Base-by-base conservation (phyloP, 345 rosid genomes). In the Ricinus communis region DNA sequence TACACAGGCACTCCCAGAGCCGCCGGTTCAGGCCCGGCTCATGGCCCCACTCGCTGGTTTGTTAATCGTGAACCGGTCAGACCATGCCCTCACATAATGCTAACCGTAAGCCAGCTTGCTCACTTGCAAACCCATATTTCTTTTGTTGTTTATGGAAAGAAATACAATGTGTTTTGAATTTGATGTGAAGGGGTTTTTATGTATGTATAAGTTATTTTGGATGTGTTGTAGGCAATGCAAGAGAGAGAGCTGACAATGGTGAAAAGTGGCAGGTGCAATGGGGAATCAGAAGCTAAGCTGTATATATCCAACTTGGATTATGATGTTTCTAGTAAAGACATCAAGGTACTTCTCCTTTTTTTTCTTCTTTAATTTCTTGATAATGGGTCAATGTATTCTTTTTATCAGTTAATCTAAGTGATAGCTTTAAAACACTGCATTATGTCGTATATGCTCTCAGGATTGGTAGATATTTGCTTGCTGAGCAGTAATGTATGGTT, bases 271-370 rank as follows among this genome's bases (percentile, higher is more conserved):
- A 8, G 70, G 49, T 18, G 8, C 22, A 9, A 33, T 27, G 54
- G 15, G 43, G 65, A 64, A 33, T 43, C 65, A 19, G 78, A 49
- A 4, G 62, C 69, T 14, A 76, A 57, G 62, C 61, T 76, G 0
- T 76, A 76, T 15, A 1, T 76, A 30, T 76, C 75, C 15, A 71
- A 76, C 54, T 40, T 71, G 68, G 67, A 76, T 28, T 51, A 71
- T 52, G 75, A 56, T 41, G 68, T 71, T 30, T 57, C 79, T 51
- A 71, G 58, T 43, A 31, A 41, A 11, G 79, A 76, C 52, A 65
- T 76, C 52, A 47, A 76, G 75, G 75, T 75, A 61, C 16, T 6
- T 19, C 21, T 28, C 11, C 1, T 11, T 45, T 8, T 10, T 12
- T 19, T 46, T 13, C 2, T 18, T 43, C 18, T 45, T n/a, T 19